These are phyloP conservation scores for Chalciporus chontae DNA, from an alignment of 768 basidiomycete species.

Conservation along the genomic window DNA sequence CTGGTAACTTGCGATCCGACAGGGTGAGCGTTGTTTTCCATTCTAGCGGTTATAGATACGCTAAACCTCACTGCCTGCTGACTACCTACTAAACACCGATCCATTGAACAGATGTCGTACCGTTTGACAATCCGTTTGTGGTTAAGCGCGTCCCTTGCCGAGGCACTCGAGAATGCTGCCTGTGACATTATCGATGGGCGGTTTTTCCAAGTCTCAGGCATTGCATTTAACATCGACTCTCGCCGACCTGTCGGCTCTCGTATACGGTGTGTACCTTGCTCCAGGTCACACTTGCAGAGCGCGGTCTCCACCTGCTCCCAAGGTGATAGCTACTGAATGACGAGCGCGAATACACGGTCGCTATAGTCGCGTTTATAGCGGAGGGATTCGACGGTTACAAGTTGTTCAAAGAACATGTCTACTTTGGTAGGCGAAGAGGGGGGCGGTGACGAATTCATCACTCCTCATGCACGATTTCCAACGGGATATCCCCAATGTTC, in stretches of 20 bases:
- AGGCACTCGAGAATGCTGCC: constrained; percentile 12
- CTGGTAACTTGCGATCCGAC: constrained; percentile 2
- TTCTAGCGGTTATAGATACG: neutral
- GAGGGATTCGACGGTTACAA: constrained; percentile 9
- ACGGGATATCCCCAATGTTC: neutral
- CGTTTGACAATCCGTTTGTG: constrained; percentile 7
- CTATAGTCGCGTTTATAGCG: constrained; percentile 11
- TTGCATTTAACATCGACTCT: constrained; percentile 1
- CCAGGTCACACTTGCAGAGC: neutral
- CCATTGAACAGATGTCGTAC: neutral
- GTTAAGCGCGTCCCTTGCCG: constrained; percentile 1
- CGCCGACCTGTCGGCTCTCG: constrained; percentile 3
- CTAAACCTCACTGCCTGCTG: neutral
- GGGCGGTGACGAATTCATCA: constrained; percentile 3
- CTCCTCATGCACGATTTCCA: constrained; percentile 10
- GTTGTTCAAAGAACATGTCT: constrained; percentile 2
- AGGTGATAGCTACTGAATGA: neutral
- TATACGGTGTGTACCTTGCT: neutral
- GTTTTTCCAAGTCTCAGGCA: constrained; percentile 4
- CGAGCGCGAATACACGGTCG: constrained; percentile 1
- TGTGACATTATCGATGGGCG: constrained; percentile 5
- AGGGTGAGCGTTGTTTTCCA: constrained; percentile 8
- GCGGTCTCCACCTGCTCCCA: neutral
- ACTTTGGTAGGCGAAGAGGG: constrained; percentile 4
- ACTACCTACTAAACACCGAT: neutral